These are phyloP conservation scores for Nicotiana knightiana DNA, from an alignment of 257 asterid genomes.

Conservation along the genomic window DNA sequence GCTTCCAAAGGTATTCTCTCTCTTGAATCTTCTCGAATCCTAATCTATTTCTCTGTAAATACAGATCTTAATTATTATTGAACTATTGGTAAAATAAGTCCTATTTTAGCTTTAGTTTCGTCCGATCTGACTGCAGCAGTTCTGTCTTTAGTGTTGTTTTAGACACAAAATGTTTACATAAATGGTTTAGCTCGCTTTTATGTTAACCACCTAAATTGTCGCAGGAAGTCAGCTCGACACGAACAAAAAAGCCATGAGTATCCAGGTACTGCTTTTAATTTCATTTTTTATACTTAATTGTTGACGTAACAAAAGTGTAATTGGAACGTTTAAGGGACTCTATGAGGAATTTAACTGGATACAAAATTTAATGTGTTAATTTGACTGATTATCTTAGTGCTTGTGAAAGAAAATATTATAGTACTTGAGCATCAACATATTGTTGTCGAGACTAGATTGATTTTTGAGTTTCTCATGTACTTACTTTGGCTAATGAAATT, in stretches of 20 bases:
- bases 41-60: not conserved
- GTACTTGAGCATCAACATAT: not conserved
- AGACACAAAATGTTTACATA: not conserved
- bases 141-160: not conserved
- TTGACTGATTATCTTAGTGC: not conserved
- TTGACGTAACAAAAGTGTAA: not conserved
- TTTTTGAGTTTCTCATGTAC: too few relatives aligned
- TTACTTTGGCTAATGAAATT: too few relatives aligned
- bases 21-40: not conserved
- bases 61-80: not conserved
- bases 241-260: conserved; percentile 79
- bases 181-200: not conserved
- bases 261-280: conserved; percentile 40
- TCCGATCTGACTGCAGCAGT: not conserved
- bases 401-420: not conserved
- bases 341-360: not conserved
- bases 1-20: conserved; percentile 11
- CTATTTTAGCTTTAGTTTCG: not conserved
- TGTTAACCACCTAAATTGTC: not conserved
- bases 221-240: conserved; percentile 90
- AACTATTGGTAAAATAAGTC: not conserved
- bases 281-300: not conserved
- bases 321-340: not conserved
- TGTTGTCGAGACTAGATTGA: too few relatives aligned
- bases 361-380: not conserved